A percentile compares a stretch with the other conserved stretches of the same genome.
phyloP scores from a whole-genome alignment of 208 protist genomes.

The Wallacemonas sp. region DNA sequence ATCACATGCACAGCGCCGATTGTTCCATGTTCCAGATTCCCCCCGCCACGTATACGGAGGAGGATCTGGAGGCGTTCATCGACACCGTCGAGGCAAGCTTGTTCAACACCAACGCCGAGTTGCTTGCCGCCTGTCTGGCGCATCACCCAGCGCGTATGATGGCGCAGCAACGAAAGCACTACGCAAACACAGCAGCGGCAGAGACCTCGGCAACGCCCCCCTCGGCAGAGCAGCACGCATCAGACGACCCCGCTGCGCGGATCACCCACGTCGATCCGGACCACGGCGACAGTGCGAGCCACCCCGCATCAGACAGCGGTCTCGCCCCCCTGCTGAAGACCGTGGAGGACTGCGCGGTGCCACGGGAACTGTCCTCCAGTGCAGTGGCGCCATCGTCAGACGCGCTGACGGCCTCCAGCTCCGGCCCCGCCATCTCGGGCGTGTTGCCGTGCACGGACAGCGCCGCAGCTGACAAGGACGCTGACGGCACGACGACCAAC shows the following conservation, averaged over 20 bases:
- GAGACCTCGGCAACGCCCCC: background rate
- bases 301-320: background rate
- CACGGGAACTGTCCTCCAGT: background rate
- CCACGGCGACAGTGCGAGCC: no score
- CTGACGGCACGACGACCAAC: background rate
- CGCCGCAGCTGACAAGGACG: background rate
- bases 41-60: conserved; percentile 45
- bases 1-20: conserved; percentile 43
- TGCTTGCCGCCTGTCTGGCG: conserved; percentile 37
- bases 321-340: background rate
- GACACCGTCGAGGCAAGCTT: conserved; percentile 46
- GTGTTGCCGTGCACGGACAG: background rate
- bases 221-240: background rate
- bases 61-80: conserved; percentile 49
- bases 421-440: background rate
- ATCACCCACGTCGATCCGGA: no score
- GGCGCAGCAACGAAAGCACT: conserved; percentile 16
- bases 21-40: conserved; percentile 50
- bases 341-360: no score
- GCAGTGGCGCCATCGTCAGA: background rate
- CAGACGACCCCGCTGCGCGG: no score
- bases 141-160: conserved; percentile 14
- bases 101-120: conserved; percentile 46
- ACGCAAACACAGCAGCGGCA: background rate
- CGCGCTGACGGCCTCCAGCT: background rate